Base-by-base conservation (phyloP, 2,329 filamentous ascomycete genomes). In the Colletotrichum orchidophilum region DNA sequence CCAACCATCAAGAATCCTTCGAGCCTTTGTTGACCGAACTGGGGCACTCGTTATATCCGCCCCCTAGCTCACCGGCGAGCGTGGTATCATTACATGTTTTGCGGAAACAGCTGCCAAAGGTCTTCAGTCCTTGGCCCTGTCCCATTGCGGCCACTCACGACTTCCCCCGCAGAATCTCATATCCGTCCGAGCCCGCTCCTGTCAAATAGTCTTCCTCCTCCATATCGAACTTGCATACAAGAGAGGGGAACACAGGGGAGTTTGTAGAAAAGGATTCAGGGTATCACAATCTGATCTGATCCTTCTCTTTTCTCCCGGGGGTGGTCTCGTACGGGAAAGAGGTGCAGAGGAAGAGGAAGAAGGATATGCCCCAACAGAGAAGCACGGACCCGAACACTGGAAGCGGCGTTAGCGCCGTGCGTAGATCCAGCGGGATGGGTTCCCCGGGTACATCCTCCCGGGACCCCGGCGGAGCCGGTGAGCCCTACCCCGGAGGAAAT, bases 61-160 rank as follows among this genome's bases (percentile, higher is more conserved):
- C 63, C 67, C 63, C 46, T 61, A n/a, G 63, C 63, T 60, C 67
- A 70, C 67, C 67, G 67, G 67, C 66, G 21, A 18, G 13, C 18
- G 24, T 42, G 21, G 9, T 24, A 26, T 9, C 42, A 35, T 52
- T 54, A 52, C 54, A 66, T 39, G 54, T 53, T 60, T 46, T 52
- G 27, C 27, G 8, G 13, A 26, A 62, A 35, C 13, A 13, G 4
- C 21, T 29, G 26, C 24, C 15, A 49, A 27, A 27, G 35, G n/a
- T 21, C 39, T 18, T 3, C 12, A 21, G 7, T 5, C 35, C 24
- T 11, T 12, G 33, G 33, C 12, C 39, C 6, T 18, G 9, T 49
- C 54, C n/a, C 2, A 11, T 24, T n/a, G 15, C 39, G 8, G 18
- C 39, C n/a, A 24, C 42, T 59, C 33, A 26, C 3, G 26, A 61